These are phyloP conservation scores for Phytophthora lateralis DNA, from an alignment of 352 stramenopile species.

Conservation along the genomic window DNA sequence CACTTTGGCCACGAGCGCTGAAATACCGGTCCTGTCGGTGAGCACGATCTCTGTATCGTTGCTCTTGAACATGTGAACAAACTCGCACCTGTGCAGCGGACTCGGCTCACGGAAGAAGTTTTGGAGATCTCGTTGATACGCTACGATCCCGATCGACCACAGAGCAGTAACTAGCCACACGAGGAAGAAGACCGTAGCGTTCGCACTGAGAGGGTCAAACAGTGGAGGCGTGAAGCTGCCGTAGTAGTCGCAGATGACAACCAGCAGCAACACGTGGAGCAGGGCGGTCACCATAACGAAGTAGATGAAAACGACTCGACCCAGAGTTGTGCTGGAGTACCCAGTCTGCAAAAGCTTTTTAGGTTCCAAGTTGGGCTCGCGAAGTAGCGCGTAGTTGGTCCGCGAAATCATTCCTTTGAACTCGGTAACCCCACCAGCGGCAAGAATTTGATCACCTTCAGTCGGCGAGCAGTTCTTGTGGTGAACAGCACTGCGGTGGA, in stretches of 20 bases:
- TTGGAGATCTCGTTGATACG: slow-evolving; percentile 21
- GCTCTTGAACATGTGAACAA: slow-evolving; percentile 40
- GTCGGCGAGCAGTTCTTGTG: slow-evolving; percentile 26
- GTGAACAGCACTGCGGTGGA: slow-evolving; percentile 16
- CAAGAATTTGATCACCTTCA: slow-evolving; percentile 6
- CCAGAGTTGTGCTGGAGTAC: slow-evolving; percentile 24
- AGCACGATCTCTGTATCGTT: slow-evolving; percentile 42
- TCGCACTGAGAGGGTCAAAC: slow-evolving; percentile 32
- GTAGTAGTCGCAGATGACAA: slow-evolving; percentile 48
- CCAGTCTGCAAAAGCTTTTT: slow-evolving; percentile 25
- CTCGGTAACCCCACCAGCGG: slow-evolving; percentile 9
- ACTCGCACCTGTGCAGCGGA: slow-evolving; percentile 35
- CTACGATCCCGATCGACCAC: slow-evolving; percentile 38
- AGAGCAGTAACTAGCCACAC: slow-evolving; percentile 34
- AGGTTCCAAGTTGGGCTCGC: slow-evolving; percentile 1
- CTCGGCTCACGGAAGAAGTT: slow-evolving; percentile 45
- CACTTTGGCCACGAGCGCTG: slow-evolving; percentile 33
- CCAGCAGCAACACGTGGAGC: slow-evolving; percentile 34
- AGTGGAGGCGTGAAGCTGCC: slow-evolving; percentile 31
- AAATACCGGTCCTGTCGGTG: slow-evolving; percentile 32
- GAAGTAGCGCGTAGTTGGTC: slow-evolving; percentile 17
- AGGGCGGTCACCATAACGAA: slow-evolving; percentile 25
- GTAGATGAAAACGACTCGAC: slow-evolving; percentile 30
- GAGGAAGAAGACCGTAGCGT: slow-evolving; percentile 40
- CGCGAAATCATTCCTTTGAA: slow-evolving; percentile 19